These are phyloP conservation scores for Debaryomyces coudertii DNA, from an alignment of 1,139 yeast species.

Conservation along the genomic window DNA sequence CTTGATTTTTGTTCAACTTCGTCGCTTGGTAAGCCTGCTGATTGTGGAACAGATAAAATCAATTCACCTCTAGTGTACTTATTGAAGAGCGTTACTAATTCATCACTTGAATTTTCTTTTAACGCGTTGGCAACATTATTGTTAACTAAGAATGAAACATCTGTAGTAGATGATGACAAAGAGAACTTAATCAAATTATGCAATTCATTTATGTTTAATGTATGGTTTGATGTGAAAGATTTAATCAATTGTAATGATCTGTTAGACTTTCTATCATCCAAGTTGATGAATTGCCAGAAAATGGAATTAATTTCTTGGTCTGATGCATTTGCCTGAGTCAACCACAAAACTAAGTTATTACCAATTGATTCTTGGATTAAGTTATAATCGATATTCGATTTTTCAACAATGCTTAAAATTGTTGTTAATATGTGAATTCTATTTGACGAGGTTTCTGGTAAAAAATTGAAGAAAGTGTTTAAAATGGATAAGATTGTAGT, in stretches of 20 bases:
- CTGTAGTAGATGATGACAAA: constrained; percentile 45
- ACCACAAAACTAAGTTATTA: constrained; percentile 42
- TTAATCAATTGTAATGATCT: constrained; percentile 43
- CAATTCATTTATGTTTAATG: constrained; percentile 33
- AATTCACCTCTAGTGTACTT: constrained; percentile 44
- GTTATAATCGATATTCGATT: constrained; percentile 36
- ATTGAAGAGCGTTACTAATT: constrained; percentile 32
- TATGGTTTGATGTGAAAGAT: constrained; percentile 34
- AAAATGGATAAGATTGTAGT: constrained; percentile 47
- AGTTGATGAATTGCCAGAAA: constrained; percentile 45
- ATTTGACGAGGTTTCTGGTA: constrained; percentile 37
- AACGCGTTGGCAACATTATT: constrained; percentile 42
- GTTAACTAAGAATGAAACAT: constrained; percentile 48
- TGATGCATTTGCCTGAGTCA: constrained; percentile 32
- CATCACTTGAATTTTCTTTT: constrained; percentile 23
- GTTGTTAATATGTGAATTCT: constrained; percentile 38
- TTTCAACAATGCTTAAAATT: constrained; percentile 37
- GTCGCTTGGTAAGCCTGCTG: constrained; percentile 20
- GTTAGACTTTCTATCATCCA: constrained; percentile 34
- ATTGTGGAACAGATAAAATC: constrained; percentile 16
- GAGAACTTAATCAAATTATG: constrained; percentile 40
- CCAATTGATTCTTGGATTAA: constrained; percentile 44
- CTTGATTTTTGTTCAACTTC: constrained; percentile 36
- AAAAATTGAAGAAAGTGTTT: constrained; percentile 48
- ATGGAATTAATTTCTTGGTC: constrained; percentile 32